Conservation (phyloP, 306 rosid genomes). For the Trichosanthes cucumerina region DNA sequence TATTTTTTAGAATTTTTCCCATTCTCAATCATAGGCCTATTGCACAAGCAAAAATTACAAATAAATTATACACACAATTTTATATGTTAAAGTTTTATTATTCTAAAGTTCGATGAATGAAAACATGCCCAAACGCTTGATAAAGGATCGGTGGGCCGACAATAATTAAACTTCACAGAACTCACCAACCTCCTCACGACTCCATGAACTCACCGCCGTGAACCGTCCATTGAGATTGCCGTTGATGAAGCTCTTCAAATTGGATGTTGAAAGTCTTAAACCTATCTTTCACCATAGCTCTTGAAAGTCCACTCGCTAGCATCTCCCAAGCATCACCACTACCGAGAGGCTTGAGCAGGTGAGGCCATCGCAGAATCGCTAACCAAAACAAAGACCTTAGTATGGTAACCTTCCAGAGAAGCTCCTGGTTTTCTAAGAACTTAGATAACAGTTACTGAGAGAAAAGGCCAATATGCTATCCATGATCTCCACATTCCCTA, state of each 20-base stretch:
- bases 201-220: slow-evolving; percentile 92
- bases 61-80: neutral
- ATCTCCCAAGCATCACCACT: slow-evolving; percentile 20
- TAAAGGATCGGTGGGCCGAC: slow-evolving; percentile 89
- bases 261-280: slow-evolving; percentile 78
- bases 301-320: slow-evolving; percentile 52
- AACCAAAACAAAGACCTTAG: neutral
- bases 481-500: neutral
- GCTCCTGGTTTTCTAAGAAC: neutral
- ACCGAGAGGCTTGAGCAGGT: slow-evolving; percentile 53
- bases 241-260: slow-evolving; percentile 80
- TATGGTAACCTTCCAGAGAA: neutral
- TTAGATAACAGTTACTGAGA: neutral
- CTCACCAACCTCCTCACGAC: slow-evolving; percentile 81
- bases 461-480: neutral
- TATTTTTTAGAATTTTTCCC: slow-evolving; percentile 79
- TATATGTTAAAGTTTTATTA: too few relatives aligned
- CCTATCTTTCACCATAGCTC: slow-evolving; percentile 65
- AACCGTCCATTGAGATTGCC: slow-evolving; percentile 96
- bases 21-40: slow-evolving; percentile 79
- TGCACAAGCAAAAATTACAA: slow-evolving; percentile 5
- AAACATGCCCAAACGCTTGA: slow-evolving; percentile 75
- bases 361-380: slow-evolving; percentile 85
- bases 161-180: slow-evolving; percentile 88
- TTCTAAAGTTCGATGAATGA: neutral